Base-by-base conservation (phyloP, 495 filamentous ascomycete genomes). In the Massariosphaeria phaeospora region DNA sequence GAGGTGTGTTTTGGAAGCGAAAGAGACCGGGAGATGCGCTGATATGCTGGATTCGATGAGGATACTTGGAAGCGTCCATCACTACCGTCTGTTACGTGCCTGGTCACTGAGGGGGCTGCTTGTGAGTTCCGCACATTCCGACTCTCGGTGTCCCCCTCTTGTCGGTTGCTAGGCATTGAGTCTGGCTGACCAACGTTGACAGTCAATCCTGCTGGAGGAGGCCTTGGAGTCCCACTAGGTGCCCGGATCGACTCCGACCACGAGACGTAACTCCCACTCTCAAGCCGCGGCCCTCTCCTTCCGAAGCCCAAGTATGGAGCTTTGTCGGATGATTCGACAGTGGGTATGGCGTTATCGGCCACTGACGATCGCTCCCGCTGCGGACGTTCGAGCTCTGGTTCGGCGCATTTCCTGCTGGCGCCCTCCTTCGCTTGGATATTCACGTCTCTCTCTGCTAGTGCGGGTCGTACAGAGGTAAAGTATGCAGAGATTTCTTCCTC, bases 401-500 rank as follows among this genome's bases (percentile, higher is more conserved):
- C 52, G 51, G 11, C 10, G 25, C 18, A 33, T 15, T 41, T 47
- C 2, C 26, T 46, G 21, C 38, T 27, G 15, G 47, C 29, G 44
- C 26, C 39, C 25, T 20, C 45, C 46, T 62, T 58, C 46, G 64
- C 55, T 49, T 56, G 65, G 54, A 57, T 58, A 56, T 67, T 67
- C 48, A 29, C 38, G 39, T 60, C 52, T 35, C 45, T 65, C 31
- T 65, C 64, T 34, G 61, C 50, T 33, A 66, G 56, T 12, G 55
- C 42, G 7, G 57, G 64, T 50, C 56, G 60, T 30, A 64, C 55
- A 26, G 57, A 44, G 39, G 50, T 55, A 43, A 73, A 73, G 59
- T 71, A 73, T 48, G 64, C 61, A 24, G 70, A 73, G 23, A 73
- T 67, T 47, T 69, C 66, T 13, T 70, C 63, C 13, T 71, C 29